Evolutionary conservation across 2,329 filamentous ascomycete genomes (phyloP).

Genomic region (Exophiala oligosperma): DNA sequence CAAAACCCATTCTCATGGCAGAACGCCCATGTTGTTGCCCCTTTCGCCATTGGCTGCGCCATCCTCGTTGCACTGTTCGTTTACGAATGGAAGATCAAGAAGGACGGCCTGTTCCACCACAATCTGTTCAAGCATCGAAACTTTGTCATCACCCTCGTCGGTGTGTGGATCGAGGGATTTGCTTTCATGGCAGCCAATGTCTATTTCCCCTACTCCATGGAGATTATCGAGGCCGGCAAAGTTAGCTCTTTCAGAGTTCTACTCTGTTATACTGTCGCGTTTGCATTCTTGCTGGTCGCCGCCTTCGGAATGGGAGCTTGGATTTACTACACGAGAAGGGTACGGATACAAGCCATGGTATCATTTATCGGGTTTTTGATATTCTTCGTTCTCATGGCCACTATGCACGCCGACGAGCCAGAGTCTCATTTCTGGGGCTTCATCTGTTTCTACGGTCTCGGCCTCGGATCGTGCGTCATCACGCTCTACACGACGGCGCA

Average conservation of each 20-base stretch:
- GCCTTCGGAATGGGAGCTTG: constrained; percentile 1
- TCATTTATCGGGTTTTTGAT: constrained; percentile 9
- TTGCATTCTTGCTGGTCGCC: background rate
- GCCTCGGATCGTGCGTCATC: constrained; percentile 16
- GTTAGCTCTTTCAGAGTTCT: background rate
- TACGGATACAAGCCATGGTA: background rate
- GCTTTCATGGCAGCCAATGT: constrained; percentile 2
- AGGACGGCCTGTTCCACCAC: constrained; percentile 49
- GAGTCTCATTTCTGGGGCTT: constrained; percentile 20
- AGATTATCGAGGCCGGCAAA: background rate
- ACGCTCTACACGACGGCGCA: constrained; percentile 18
- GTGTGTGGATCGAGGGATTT: constrained; percentile 2
- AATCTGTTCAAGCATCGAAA: constrained; percentile 57
- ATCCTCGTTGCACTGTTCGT: constrained; percentile 46
- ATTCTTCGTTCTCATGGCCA: constrained; percentile 13
- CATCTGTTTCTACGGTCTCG: constrained; percentile 13
- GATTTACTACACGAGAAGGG: constrained; percentile 7
- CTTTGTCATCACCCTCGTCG: constrained; percentile 56
- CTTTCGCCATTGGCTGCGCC: constrained; percentile 49
- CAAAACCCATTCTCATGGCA: constrained; percentile 56
- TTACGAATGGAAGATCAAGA: constrained; percentile 57
- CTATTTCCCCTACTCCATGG: constrained; percentile 1
- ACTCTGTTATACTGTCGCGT: background rate
- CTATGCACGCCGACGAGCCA: background rate
- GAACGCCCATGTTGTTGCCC: constrained; percentile 50